phyloP scores from a whole-genome alignment of 345 rosid species.

The Limnanthes douglasii region DNA sequence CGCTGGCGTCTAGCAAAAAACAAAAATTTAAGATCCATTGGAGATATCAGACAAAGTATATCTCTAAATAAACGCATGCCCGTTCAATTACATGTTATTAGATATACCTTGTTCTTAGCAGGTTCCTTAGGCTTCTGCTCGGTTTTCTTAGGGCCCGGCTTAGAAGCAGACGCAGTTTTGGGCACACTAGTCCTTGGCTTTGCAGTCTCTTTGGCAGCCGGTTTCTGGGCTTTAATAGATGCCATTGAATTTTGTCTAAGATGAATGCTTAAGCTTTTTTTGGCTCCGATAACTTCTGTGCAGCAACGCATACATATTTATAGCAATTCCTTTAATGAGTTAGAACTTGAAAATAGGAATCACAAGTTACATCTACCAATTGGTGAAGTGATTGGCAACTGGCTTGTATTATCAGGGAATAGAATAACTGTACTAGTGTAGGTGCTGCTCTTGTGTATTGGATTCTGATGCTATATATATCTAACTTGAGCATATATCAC shows the following conservation, averaged over 20 bases:
- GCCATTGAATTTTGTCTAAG: conserved; percentile 16
- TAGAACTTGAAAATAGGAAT: conserved; percentile 8
- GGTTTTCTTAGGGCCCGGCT: conserved; percentile 25
- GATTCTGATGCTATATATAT: conserved; percentile 28
- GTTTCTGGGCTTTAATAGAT: conserved; percentile 37
- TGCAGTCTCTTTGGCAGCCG: conserved; percentile 19
- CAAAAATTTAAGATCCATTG: too few species aligned
- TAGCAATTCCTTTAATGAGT: neutral
- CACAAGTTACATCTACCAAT: conserved; percentile 5
- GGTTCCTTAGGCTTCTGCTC: conserved; percentile 29
- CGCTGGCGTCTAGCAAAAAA: too few species aligned
- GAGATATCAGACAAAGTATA: too few species aligned
- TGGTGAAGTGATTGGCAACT: neutral
- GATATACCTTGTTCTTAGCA: conserved; percentile 36
- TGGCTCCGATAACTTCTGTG: neutral
- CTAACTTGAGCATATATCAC: conserved; percentile 9
- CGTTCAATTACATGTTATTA: too few species aligned
- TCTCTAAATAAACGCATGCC: too few species aligned
- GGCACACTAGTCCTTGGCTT: conserved; percentile 9
- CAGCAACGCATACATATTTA: conserved; percentile 7
- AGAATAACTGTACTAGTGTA: conserved; percentile 10
- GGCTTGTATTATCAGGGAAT: conserved; percentile 13
- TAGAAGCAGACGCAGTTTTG: conserved; percentile 24
- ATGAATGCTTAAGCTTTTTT: neutral
- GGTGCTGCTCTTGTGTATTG: conserved; percentile 4